phyloP scores from a whole-genome alignment of 1,284 basidiomycete species.

The Ceratorhiza oryzae-sativae region DNA sequence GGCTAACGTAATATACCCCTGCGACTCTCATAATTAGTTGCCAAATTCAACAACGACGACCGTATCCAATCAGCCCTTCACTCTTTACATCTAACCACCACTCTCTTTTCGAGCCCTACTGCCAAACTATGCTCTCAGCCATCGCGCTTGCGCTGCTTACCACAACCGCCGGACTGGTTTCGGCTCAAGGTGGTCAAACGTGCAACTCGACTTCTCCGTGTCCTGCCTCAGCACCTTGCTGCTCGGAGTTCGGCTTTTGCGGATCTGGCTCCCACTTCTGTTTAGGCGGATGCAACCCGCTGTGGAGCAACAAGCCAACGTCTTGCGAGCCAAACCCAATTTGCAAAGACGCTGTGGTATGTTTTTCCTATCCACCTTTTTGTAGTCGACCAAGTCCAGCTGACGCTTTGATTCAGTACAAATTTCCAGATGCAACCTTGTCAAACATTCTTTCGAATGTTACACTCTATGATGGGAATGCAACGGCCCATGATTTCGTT shows the following conservation, averaged over 20 bases:
- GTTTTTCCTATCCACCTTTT: constrained; percentile 44
- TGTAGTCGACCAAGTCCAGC: not conserved
- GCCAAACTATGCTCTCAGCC: constrained; percentile 1
- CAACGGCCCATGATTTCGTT: constrained; percentile 72
- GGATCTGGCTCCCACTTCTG: constrained; percentile 58
- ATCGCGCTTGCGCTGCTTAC: not conserved
- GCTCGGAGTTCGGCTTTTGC: constrained; percentile 45
- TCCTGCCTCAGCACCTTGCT: constrained; percentile 39
- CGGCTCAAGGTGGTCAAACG: constrained; percentile 31
- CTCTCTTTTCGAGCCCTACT: not conserved
- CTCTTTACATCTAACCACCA: constrained; percentile 7
- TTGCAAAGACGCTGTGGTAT: constrained; percentile 68
- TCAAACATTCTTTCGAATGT: constrained; percentile 70
- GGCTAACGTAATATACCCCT: constrained; percentile 11
- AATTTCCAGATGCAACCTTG: constrained; percentile 62
- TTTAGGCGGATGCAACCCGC: constrained; percentile 81
- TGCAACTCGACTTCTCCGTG: constrained; percentile 38
- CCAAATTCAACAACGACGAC: constrained; percentile 15
- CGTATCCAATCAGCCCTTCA: constrained; percentile 5
- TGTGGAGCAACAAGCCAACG: constrained; percentile 59
- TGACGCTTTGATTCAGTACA: constrained; percentile 55
- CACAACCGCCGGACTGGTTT: not conserved
- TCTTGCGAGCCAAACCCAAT: constrained; percentile 78
- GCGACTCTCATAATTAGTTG: not conserved
- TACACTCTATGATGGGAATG: constrained; percentile 76